Percentiles rank a stretch among this genome's conserved stretches.
Conservation (phyloP, 2,329 filamentous ascomycete species). For the Colletotrichum sp. region DNA sequence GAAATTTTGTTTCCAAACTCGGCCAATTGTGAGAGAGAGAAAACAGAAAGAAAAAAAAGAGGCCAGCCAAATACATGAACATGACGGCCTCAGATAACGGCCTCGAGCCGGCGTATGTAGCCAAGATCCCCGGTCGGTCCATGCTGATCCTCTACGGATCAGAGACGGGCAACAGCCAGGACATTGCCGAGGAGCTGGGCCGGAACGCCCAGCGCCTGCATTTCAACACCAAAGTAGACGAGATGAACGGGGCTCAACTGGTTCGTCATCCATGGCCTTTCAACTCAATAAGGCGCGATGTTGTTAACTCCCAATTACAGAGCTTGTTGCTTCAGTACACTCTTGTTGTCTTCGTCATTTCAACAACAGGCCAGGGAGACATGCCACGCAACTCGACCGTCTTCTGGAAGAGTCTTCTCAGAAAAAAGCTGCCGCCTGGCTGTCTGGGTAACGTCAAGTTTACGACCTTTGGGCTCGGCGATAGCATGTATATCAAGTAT, state of each 20-base stretch:
- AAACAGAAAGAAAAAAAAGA: background rate
- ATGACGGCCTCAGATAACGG: constrained; percentile 8
- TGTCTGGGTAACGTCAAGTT: constrained; percentile 75
- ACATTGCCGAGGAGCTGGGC: constrained; percentile 85
- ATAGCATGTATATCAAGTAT: constrained; percentile 92
- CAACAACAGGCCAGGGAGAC: constrained; percentile 94
- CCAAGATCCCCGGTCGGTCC: constrained; percentile 38
- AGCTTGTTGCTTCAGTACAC: constrained; percentile 53
- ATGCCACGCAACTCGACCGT: constrained; percentile 80
- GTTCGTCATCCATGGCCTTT: constrained; percentile 53
- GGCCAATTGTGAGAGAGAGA: background rate
- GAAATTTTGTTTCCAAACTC: background rate
- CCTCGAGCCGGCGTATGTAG: constrained; percentile 24
- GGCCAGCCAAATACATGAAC: background rate
- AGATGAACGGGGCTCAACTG: constrained; percentile 77
- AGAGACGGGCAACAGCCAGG: constrained; percentile 93
- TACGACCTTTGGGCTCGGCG: constrained; percentile 88
- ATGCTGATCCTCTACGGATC: constrained; percentile 86
- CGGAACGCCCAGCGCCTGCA: constrained; percentile 76
- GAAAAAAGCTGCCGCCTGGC: constrained; percentile 75
- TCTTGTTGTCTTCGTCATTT: constrained; percentile 80
- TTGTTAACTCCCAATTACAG: constrained; percentile 33
- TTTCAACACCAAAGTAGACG: constrained; percentile 76
- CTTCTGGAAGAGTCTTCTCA: constrained; percentile 86
- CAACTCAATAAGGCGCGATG: background rate